Conservation (phyloP, 768 basidiomycete species). For the Suillus subaureus region DNA sequence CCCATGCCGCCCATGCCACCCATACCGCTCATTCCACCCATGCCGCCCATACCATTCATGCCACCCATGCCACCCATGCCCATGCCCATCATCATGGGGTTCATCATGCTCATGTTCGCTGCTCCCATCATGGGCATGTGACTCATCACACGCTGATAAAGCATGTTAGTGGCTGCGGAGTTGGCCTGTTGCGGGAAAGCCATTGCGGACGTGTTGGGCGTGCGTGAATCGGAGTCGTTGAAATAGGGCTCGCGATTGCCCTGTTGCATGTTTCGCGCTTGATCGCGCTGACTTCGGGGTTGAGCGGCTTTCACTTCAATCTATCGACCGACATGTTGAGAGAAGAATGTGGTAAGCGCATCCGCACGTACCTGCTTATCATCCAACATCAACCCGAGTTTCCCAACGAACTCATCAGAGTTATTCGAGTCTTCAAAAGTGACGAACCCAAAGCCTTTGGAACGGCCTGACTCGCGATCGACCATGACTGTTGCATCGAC, state of each 20-base stretch:
- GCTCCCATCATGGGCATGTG: conserved; percentile 48
- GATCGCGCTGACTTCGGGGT: conserved; percentile 65
- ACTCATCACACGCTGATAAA: conserved; percentile 40
- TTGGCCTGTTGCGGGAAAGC: conserved; percentile 40
- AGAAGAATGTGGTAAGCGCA: not conserved
- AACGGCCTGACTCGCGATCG: conserved; percentile 72
- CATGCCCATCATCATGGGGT: conserved; percentile 51
- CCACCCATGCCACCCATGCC: conserved; percentile 49
- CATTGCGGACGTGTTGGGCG: conserved; percentile 34
- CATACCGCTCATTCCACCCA: conserved; percentile 29
- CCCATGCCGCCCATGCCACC: conserved; percentile 32
- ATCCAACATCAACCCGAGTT: conserved; percentile 68
- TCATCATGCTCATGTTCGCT: conserved; percentile 54
- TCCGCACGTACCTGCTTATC: conserved; percentile 65
- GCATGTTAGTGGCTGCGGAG: conserved; percentile 32
- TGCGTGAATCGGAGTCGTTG: conserved; percentile 38
- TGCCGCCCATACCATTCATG: conserved; percentile 40
- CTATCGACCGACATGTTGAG: conserved; percentile 35
- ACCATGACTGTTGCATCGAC: conserved; percentile 87
- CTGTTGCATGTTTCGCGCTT: conserved; percentile 39
- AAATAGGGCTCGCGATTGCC: conserved; percentile 32
- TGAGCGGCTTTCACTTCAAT: conserved; percentile 86
- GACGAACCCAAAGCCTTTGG: conserved; percentile 86
- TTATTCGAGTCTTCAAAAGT: conserved; percentile 71
- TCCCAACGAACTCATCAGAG: conserved; percentile 67